These are phyloP conservation scores for Cubamyces sp. DNA, from an alignment of 768 basidiomycete genomes.

Conservation along the genomic window DNA sequence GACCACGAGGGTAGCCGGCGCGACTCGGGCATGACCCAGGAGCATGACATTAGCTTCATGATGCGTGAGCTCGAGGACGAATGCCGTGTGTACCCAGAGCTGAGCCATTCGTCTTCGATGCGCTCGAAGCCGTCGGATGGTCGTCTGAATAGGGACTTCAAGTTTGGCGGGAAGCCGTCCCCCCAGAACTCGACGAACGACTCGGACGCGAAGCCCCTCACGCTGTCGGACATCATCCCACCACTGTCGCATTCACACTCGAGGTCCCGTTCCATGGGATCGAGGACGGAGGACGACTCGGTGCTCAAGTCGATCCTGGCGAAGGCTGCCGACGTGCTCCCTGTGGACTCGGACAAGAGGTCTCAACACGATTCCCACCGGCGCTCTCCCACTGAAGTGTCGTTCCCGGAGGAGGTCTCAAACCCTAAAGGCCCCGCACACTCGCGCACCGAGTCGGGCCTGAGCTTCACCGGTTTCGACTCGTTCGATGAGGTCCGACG, in stretches of 20 bases:
- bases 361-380: slow-evolving; percentile 44
- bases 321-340: slow-evolving; percentile 20
- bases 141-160: slow-evolving; percentile 71
- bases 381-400: not conserved
- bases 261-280: slow-evolving; percentile 45
- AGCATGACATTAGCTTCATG: slow-evolving; percentile 29
- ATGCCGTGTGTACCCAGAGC: slow-evolving; percentile 38
- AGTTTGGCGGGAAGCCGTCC: slow-evolving; percentile 61
- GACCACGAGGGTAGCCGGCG: slow-evolving; percentile 18
- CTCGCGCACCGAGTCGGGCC: slow-evolving; percentile 47
- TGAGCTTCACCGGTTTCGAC: slow-evolving; percentile 73
- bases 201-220: slow-evolving; percentile 44
- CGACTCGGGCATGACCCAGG: slow-evolving; percentile 28
- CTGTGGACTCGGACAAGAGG: slow-evolving; percentile 36
- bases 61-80: slow-evolving; percentile 37
- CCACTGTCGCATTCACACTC: slow-evolving; percentile 56
- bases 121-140: slow-evolving; percentile 60
- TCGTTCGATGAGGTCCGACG: slow-evolving; percentile 81
- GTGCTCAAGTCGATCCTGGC: slow-evolving; percentile 35
- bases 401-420: slow-evolving; percentile 15
- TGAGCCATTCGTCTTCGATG: slow-evolving; percentile 37
- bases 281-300: slow-evolving; percentile 38
- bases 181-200: slow-evolving; percentile 13
- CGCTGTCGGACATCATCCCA: slow-evolving; percentile 78
- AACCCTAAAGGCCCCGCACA: slow-evolving; percentile 30